A percentile compares a stretch with the other conserved stretches of the same genome.
Evolutionary conservation across 1,284 basidiomycete genomes (phyloP).

Genomic region (Puccinia triticina): DNA sequence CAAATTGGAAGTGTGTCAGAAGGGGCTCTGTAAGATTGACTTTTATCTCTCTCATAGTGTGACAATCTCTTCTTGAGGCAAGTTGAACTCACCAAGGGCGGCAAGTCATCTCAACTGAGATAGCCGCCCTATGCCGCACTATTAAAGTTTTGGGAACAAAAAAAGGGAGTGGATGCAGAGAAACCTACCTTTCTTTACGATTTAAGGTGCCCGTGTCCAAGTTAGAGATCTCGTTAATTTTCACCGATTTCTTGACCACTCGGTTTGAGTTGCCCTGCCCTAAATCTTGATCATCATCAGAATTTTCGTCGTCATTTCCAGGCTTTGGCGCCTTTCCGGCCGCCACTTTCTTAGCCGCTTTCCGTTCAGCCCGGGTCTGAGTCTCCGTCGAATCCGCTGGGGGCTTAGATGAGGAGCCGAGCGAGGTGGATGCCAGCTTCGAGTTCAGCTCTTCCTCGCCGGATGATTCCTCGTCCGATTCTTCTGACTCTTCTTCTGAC

Average conservation of each 20-base stretch:
- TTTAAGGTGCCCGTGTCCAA: slow-evolving; percentile 58
- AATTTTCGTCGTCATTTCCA: slow-evolving; percentile 60
- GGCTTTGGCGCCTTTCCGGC: slow-evolving; percentile 47
- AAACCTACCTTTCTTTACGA: slow-evolving; percentile 70
- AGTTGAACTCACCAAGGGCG: too few species aligned
- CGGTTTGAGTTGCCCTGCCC: slow-evolving; percentile 60
- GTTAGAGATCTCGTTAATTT: slow-evolving; percentile 52
- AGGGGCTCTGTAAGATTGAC: slow-evolving; percentile 26
- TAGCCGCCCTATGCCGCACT: too few species aligned
- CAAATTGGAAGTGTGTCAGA: background rate
- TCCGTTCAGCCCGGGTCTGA: slow-evolving; percentile 31
- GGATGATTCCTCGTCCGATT: slow-evolving; percentile 18
- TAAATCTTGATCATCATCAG: slow-evolving; percentile 66
- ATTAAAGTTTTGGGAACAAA: background rate
- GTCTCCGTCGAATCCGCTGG: background rate
- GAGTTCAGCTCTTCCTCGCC: slow-evolving; percentile 11
- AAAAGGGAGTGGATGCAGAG: background rate
- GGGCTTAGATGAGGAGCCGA: background rate
- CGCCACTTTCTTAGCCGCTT: slow-evolving; percentile 42
- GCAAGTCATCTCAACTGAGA: too few species aligned
- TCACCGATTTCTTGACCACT: slow-evolving; percentile 52
- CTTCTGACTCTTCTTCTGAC: slow-evolving; percentile 19
- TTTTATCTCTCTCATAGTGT: too few species aligned
- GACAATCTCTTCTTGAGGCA: too few species aligned
- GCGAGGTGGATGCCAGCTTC: slow-evolving; percentile 15